These are phyloP conservation scores for Orbilia javanica DNA, from an alignment of 2,329 filamentous ascomycete species.

Conservation along the genomic window DNA sequence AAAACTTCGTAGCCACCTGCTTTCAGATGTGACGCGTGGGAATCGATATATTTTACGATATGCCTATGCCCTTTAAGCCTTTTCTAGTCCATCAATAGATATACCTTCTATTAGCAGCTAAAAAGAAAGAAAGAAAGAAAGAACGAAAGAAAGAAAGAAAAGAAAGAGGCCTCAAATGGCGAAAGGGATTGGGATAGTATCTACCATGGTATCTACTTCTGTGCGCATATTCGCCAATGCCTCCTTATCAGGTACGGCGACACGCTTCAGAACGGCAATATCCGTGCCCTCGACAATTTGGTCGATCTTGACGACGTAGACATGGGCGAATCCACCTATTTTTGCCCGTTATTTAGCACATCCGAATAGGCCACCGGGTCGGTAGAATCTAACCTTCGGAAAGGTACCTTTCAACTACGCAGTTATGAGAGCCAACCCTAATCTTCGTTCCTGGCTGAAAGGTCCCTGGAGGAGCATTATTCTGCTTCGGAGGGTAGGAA, in stretches of 20 bases:
- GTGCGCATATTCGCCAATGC: constrained; percentile 94
- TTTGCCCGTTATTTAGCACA: constrained; percentile 25
- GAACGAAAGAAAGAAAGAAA: neutral
- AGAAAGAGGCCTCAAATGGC: neutral
- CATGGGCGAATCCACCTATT: constrained; percentile 90
- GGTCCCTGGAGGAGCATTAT: constrained; percentile 75
- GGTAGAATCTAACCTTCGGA: constrained; percentile 74
- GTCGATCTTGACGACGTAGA: constrained; percentile 92
- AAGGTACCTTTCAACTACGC: constrained; percentile 95
- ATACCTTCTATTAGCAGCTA: constrained; percentile 36
- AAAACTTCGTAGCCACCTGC: constrained; percentile 98
- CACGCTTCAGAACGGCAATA: constrained; percentile 88
- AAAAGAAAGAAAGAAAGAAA: neutral
- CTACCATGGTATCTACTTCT: constrained; percentile 94
- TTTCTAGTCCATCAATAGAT: constrained; percentile 70
- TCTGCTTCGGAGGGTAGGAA: constrained; percentile 59
- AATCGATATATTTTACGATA: constrained; percentile 98
- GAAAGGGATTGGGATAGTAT: constrained; percentile 27
- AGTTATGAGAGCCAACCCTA: constrained; percentile 90
- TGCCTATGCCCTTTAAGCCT: constrained; percentile 94
- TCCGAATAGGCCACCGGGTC: constrained; percentile 1
- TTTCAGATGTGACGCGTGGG: constrained; percentile 92
- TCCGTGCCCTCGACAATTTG: constrained; percentile 82
- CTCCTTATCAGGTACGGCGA: constrained; percentile 96
- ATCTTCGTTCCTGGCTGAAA: constrained; percentile 96